phyloP scores from a whole-genome alignment of 306 rosid species.

The Carpinus fangiana region DNA sequence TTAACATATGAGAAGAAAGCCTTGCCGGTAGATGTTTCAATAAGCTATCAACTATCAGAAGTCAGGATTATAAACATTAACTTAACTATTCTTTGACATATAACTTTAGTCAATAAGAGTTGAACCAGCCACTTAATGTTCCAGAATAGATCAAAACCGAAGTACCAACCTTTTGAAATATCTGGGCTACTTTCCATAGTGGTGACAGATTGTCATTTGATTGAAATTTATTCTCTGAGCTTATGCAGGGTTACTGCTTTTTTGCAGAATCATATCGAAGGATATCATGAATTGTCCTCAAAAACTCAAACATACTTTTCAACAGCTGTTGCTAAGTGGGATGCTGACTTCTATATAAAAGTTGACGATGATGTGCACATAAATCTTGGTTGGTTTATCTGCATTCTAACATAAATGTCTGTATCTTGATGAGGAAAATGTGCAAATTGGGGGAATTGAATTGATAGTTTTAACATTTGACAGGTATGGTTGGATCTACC shows the following conservation, averaged over 20 bases:
- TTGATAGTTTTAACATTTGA: constrained; percentile 6
- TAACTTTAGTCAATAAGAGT: too few relatives aligned
- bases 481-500: constrained; percentile 67
- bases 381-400: constrained; percentile 48
- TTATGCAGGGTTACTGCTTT: constrained; percentile 5
- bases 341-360: constrained; percentile 64
- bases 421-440: not conserved
- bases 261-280: constrained; percentile 60
- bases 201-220: not conserved
- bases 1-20: not conserved
- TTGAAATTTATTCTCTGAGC: not conserved
- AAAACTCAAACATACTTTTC: constrained; percentile 58
- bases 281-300: constrained; percentile 59
- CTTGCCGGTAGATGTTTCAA: not conserved
- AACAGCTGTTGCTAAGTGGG: constrained; percentile 58
- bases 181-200: not conserved
- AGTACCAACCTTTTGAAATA: constrained; percentile 16
- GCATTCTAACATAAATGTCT: not conserved
- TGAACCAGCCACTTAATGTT: not conserved
- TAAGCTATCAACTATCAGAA: not conserved
- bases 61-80: too few relatives aligned
- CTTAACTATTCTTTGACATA: too few relatives aligned
- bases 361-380: constrained; percentile 68
- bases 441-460: constrained; percentile 1
- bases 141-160: not conserved